Evolutionary conservation across 2,329 filamentous ascomycete genomes (phyloP).

Genomic region (Fusarium annulatum): DNA sequence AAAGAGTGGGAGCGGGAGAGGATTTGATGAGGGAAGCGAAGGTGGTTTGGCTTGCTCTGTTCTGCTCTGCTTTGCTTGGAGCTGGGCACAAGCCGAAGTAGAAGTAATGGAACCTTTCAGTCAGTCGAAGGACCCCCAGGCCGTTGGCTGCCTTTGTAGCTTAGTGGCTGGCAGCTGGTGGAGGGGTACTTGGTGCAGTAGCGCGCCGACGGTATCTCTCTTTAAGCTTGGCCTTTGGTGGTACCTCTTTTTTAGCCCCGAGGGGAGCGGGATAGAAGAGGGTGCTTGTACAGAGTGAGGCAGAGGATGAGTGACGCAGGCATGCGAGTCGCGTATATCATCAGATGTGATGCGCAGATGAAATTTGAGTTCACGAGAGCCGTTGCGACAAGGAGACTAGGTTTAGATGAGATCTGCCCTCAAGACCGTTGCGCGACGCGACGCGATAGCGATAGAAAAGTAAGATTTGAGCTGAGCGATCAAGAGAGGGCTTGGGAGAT

Average conservation of each 20-base stretch:
- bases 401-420: not conserved
- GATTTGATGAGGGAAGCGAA: conserved; percentile 31
- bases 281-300: not conserved
- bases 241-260: conserved; percentile 31
- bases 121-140: conserved; percentile 30
- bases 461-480: not conserved
- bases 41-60: conserved; percentile 15
- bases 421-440: conserved; percentile 29
- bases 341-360: conserved; percentile 1
- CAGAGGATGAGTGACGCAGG: conserved; percentile 12
- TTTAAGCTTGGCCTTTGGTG: conserved; percentile 27
- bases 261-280: conserved; percentile 22
- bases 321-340: conserved; percentile 28
- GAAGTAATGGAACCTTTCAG: conserved; percentile 2
- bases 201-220: conserved; percentile 29
- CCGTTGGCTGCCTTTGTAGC: conserved; percentile 41
- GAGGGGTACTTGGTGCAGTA: conserved; percentile 35
- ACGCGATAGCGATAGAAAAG: conserved; percentile 14
- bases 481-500: not conserved
- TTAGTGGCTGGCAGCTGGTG: conserved; percentile 27
- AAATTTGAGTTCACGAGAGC: conserved; percentile 3
- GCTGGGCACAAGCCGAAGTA: conserved; percentile 31
- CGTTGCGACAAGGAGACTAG: conserved; percentile 11
- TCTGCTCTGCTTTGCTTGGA: conserved; percentile 19
- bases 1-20: conserved; percentile 34